These are phyloP conservation scores for Mimosa bimucronata DNA, from an alignment of 306 rosid genomes.

Conservation along the genomic window DNA sequence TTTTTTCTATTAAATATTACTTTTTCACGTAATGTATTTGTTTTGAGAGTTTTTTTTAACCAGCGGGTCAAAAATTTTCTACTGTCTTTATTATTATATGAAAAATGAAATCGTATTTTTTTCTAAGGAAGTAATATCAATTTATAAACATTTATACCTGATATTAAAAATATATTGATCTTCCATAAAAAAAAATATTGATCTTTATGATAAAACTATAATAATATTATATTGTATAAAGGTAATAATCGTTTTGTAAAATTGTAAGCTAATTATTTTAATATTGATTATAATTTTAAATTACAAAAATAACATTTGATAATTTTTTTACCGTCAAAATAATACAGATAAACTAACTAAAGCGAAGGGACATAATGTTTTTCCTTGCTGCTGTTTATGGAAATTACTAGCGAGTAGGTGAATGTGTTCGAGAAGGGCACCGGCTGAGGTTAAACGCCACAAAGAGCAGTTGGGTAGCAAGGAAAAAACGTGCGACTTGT, in stretches of 20 bases:
- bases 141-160: background rate
- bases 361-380: background rate
- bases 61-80: too few relatives aligned
- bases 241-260: background rate
- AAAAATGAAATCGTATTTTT: background rate
- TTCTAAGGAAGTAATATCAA: background rate
- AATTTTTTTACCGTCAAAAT: background rate
- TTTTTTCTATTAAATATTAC: too few relatives aligned
- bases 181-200: too few relatives aligned
- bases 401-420: background rate
- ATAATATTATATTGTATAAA: too few relatives aligned
- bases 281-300: too few relatives aligned
- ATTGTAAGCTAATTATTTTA: background rate
- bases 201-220: too few relatives aligned
- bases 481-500: background rate
- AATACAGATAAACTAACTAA: background rate
- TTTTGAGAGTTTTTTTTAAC: too few relatives aligned
- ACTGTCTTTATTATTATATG: background rate
- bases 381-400: background rate
- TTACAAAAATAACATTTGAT: too few relatives aligned
- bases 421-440: constrained; percentile 42
- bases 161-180: too few relatives aligned
- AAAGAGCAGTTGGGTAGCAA: constrained; percentile 1
- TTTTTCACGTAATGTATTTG: too few relatives aligned
- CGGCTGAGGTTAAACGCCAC: background rate